Percentiles rank a stretch among this genome's conserved stretches.
Evolutionary conservation across 768 basidiomycete species (phyloP).

Genomic region (Podaxis sp.): DNA sequence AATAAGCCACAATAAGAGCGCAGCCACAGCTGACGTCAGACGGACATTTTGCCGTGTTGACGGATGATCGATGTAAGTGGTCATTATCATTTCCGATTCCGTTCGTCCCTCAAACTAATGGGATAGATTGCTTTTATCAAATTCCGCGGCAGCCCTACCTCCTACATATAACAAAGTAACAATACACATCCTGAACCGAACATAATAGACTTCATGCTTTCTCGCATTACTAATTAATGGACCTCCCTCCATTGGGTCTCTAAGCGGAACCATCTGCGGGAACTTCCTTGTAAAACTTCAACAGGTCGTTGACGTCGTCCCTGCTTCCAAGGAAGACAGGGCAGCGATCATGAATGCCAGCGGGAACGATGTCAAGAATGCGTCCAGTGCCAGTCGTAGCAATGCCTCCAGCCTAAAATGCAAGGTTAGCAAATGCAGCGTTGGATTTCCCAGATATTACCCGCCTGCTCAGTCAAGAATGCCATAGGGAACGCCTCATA

Average conservation of each 20-base stretch:
- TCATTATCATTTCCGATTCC: background rate
- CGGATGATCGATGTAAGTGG: background rate
- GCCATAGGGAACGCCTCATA: slow-evolving; percentile 99
- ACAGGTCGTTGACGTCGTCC: slow-evolving; percentile 90
- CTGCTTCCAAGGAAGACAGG: slow-evolving; percentile 91
- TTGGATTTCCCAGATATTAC: slow-evolving; percentile 14
- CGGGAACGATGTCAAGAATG: slow-evolving; percentile 88
- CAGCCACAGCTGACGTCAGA: background rate
- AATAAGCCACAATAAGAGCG: background rate
- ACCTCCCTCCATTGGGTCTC: background rate
- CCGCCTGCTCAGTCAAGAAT: slow-evolving; percentile 87
- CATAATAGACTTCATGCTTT: background rate
- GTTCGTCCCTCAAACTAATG: no score
- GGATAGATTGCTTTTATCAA: background rate
- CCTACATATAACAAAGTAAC: background rate
- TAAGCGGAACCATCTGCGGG: slow-evolving; percentile 22
- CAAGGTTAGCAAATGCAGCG: background rate
- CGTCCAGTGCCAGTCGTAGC: slow-evolving; percentile 95
- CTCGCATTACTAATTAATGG: slow-evolving; percentile 1
- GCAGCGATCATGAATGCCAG: slow-evolving; percentile 86
- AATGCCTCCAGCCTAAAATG: slow-evolving; percentile 82
- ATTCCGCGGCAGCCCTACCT: background rate
- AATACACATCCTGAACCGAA: background rate
- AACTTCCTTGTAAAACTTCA: slow-evolving; percentile 75
- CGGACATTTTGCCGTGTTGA: background rate